Evolutionary conservation across 495 filamentous ascomycete genomes (phyloP), one percentile per base, ranked within the genome.

Genomic region (Xylona heveae): DNA sequence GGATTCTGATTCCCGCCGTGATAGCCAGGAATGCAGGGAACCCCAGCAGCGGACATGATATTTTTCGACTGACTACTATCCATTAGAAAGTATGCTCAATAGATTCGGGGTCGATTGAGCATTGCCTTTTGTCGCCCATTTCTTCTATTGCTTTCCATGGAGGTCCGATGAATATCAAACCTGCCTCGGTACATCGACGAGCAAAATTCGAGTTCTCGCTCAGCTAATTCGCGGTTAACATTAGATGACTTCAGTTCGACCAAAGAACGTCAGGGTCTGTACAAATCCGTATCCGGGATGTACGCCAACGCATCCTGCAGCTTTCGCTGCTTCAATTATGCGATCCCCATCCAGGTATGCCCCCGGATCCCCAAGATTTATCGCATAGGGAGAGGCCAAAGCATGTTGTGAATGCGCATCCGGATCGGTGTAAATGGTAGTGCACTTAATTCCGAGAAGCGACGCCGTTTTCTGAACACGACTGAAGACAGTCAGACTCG

Each of bases 261-360:
- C 23, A 32, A 4, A 34, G 12, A 18, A 3, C 19, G 6, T 5
- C 12, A 17, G 5, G 24, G 28, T 14, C 59, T 62, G 38, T 55
- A 93, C 61, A 60, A 95, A 99, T 10, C 88, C 88, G 59, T 99
- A 99, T 3, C 88, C 88, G 0, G 88, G 88, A 52, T 99, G 88
- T 40, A 99, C 74, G 9, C 76, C 81, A 45, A 80, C 65, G 44
- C 85, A 93, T 19, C 81, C 79, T 42, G 81, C 64, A 36, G 71
- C 56, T 50, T 82, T 82, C 6, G 90, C 88, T 29, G 84, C 70
- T 28, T 66, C 62, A 33, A 97, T 88, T 39, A 97, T 95, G 25
- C 72, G 71, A 37, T 91, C 80, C 12, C 80, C 83, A 51, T 97
- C 84, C 19, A 97, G 70, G 49, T 97, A 97, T 15, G 75, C 77